A percentile compares a stretch with the other conserved stretches of the same genome.
These are phyloP conservation scores for Lolium multiflorum DNA, from an alignment of 176 grass and related monocot genomes.

Conservation along the genomic window DNA sequence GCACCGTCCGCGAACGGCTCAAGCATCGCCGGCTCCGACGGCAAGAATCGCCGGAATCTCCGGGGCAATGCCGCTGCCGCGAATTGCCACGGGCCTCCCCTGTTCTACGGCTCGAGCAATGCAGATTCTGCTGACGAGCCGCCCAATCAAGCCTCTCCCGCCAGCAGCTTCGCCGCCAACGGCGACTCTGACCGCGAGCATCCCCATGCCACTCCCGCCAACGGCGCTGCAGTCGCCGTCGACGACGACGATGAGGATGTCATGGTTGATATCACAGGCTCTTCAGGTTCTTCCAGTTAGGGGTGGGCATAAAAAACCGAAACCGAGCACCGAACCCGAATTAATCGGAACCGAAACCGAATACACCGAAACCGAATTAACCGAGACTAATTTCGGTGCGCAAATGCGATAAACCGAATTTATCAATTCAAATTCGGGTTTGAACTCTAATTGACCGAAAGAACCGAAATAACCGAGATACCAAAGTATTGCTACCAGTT, in stretches of 20 bases:
- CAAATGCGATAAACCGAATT: too few species aligned
- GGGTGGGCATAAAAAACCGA: too few species aligned
- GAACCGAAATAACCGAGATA: too few species aligned
- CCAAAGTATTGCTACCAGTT: too few species aligned
- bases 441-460: too few species aligned
- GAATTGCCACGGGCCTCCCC: not conserved
- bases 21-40: not conserved
- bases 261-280: not conserved
- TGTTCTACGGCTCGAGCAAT: not conserved
- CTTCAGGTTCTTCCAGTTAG: constrained; percentile 6
- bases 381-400: too few species aligned
- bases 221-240: not conserved
- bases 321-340: too few species aligned
- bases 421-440: too few species aligned
- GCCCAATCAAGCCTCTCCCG: not conserved
- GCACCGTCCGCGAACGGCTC: not conserved
- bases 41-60: not conserved
- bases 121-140: not conserved
- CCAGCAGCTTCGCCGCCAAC: not conserved
- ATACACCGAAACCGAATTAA: too few species aligned
- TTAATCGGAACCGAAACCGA: too few species aligned
- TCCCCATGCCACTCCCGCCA: not conserved
- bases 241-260: not conserved
- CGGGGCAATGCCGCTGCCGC: not conserved
- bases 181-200: not conserved